Evolutionary conservation across 2,329 filamentous ascomycete genomes (phyloP).

Genomic region (Dothideomycetes sp.): DNA sequence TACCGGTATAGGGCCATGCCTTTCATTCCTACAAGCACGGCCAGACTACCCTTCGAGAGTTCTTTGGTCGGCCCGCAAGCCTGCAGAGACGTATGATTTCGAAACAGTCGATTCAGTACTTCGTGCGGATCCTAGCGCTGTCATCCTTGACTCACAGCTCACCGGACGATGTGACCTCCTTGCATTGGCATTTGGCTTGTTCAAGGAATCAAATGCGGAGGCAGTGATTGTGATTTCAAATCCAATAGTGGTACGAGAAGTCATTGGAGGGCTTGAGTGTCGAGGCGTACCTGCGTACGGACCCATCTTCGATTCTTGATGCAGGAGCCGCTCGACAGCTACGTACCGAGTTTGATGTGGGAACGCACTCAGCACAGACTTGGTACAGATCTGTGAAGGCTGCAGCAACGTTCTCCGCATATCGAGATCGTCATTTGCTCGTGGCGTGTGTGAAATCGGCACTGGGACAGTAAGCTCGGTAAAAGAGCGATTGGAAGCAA

Average conservation of each 20-base stretch:
- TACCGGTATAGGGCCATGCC: constrained; percentile 60
- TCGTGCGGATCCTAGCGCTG: constrained; percentile 47
- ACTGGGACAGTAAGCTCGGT: too few relatives aligned
- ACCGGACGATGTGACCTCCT: constrained; percentile 52
- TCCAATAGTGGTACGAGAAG: constrained; percentile 52
- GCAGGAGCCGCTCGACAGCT: too few relatives aligned
- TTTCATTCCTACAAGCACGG: constrained; percentile 47
- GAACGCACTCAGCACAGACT: neutral
- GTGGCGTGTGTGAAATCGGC: too few relatives aligned
- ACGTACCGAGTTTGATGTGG: neutral
- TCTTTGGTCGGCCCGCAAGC: constrained; percentile 57
- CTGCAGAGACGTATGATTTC: constrained; percentile 51
- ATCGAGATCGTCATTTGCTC: too few relatives aligned
- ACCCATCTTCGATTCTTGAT: constrained; percentile 60
- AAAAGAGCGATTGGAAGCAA: too few relatives aligned
- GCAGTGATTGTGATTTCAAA: constrained; percentile 67
- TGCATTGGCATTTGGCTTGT: constrained; percentile 42
- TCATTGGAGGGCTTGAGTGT: constrained; percentile 58
- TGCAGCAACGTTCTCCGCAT: too few relatives aligned
- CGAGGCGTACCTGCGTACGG: constrained; percentile 58
- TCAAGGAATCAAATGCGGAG: constrained; percentile 41
- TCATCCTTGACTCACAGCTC: constrained; percentile 56
- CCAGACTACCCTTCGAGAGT: constrained; percentile 44
- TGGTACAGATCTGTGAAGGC: neutral
- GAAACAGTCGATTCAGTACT: constrained; percentile 46